Conservation (phyloP, 2,329 filamentous ascomycete genomes). For the Cytospora piceae region DNA sequence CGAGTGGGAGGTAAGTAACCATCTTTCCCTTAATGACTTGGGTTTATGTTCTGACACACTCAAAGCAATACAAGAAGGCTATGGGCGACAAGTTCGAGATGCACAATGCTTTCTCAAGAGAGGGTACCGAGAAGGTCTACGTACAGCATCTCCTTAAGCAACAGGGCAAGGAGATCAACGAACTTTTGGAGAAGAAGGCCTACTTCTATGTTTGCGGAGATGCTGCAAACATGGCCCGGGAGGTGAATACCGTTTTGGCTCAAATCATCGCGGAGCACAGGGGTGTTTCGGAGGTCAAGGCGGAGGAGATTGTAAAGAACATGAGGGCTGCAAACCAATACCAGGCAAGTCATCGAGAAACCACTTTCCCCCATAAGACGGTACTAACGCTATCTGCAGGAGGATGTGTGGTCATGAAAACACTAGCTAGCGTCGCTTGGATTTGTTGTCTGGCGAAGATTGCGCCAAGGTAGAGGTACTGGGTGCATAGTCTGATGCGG, state of each 20-base stretch:
- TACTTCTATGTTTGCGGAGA: constrained; percentile 99
- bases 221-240: constrained; percentile 94
- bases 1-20: constrained; percentile 82
- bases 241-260: constrained; percentile 84
- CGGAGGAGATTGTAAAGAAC: constrained; percentile 93
- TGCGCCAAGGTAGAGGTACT: constrained; percentile 2
- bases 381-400: constrained; percentile 51
- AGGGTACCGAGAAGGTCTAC: constrained; percentile 86
- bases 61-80: constrained; percentile 77
- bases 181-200: constrained; percentile 81
- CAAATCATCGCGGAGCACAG: constrained; percentile 87
- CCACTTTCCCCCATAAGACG: neutral
- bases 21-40: neutral
- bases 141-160: constrained; percentile 93
- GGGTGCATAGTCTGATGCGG: constrained; percentile 17
- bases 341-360: constrained; percentile 65
- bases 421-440: constrained; percentile 1
- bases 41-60: constrained; percentile 23
- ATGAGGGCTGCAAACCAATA: constrained; percentile 96
- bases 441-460: constrained; percentile 27
- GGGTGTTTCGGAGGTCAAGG: constrained; percentile 81
- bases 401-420: constrained; percentile 71
- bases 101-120: constrained; percentile 93
- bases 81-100: constrained; percentile 90
- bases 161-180: constrained; percentile 80